Base-by-base conservation (phyloP, 2,329 filamentous ascomycete species). In the Fonsecaea pugnacius region DNA sequence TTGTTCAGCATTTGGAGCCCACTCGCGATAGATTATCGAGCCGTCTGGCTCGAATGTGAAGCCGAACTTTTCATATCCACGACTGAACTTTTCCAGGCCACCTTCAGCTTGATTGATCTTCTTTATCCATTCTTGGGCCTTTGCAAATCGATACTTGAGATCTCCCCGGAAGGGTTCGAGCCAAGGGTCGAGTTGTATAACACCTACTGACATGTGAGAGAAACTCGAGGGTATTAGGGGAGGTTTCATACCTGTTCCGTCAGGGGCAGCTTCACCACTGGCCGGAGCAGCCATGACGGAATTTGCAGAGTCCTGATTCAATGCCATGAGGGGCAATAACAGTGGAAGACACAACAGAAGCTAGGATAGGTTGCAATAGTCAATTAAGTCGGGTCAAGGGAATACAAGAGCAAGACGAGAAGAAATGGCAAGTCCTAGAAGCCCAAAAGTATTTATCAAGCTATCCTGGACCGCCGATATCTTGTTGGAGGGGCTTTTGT, bases 11-110 rank as follows among this genome's bases (percentile, higher is more conserved):
- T 92, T 96, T 30, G 95, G 93, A 0, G 95, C 95, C 95, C 95
- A 99, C 84, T 99, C 95, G 71, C 92, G 86, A 78, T 99, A 99
- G 63, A 84, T 83, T 70, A 99, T 92, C 76, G 93, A 92, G 76
- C 91, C 91, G 73, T 96, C 88, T 60, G 86, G 81, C 74, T 89
- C 84, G 65, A 95, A 88, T 70, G 91, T 92, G 78, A 99, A 87
- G 62, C 95, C 95, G 74, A 91, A 96, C 67, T 84, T 89, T 74
- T 98, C 92, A 67, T 87, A 90, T 51, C 95, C 94, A 79, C 85
- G 90, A 72, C 91, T 94, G 80, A 98, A 99, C 76, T 94, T 92
- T 66, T 96, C 91, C 50, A 99, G 76, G 16, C 95, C 92, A 56
- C 95, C 95, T 77, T 99, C 95, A 1, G 85, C 87, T 38, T 91